Percentiles rank a stretch among this genome's conserved stretches.
Conservation (phyloP, 805 yeast genomes). For the Metschnikowia reukaufii region DNA sequence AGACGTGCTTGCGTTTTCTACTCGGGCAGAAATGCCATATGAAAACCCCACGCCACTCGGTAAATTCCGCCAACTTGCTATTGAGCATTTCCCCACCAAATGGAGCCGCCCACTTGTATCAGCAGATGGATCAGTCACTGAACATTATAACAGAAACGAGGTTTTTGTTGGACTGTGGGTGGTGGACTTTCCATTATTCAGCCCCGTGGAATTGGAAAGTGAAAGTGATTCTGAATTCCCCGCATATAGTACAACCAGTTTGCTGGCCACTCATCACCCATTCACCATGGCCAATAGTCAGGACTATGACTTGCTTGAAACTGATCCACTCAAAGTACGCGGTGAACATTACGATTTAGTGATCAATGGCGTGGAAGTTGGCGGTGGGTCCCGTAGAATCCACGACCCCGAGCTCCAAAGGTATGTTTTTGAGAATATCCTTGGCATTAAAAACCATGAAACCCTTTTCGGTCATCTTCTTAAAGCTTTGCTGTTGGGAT, state of each 20-base stretch:
- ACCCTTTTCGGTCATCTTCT: conserved; percentile 81
- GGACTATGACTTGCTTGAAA: conserved; percentile 58
- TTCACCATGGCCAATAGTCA: conserved; percentile 85
- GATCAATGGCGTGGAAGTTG: conserved; percentile 90
- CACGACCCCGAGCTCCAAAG: conserved; percentile 82
- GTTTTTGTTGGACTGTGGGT: conserved; percentile 77
- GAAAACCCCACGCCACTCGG: conserved; percentile 98
- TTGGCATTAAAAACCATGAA: conserved; percentile 59
- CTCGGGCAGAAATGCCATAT: conserved; percentile 66
- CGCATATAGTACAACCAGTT: conserved; percentile 46
- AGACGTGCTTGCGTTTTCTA: conserved; percentile 75
- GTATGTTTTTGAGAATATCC: conserved; percentile 63
- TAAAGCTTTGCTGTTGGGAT: conserved; percentile 79
- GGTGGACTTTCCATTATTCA: conserved; percentile 88
- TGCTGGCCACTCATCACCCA: conserved; percentile 90
- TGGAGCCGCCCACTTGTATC: conserved; percentile 45
- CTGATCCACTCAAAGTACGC: conserved; percentile 59
- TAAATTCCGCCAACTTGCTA: conserved; percentile 72
- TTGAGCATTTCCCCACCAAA: conserved; percentile 49
- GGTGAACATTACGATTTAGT: conserved; percentile 97
- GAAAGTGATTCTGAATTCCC: conserved; percentile 50
- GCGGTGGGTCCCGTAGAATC: conserved; percentile 96
- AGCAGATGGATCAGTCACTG: conserved; percentile 15
- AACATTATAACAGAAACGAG: conserved; percentile 25
- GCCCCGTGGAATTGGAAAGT: conserved; percentile 55